Base-by-base conservation (phyloP, 768 basidiomycete genomes). In the Lactifluus echinatus region DNA sequence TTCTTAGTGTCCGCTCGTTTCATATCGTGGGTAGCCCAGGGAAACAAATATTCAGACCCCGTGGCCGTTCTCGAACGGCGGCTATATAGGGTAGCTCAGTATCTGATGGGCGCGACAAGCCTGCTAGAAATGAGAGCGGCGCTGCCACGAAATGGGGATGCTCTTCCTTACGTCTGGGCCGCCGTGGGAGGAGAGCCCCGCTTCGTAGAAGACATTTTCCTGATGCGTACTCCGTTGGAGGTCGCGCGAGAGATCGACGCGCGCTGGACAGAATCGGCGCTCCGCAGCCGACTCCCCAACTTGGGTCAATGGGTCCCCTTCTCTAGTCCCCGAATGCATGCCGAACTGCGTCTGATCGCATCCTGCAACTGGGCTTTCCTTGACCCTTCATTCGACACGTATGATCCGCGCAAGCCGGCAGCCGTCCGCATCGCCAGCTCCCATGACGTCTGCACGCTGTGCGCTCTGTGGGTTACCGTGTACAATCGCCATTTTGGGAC, bases 401-500 rank as follows among this genome's bases (percentile, higher is more conserved):
- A 55, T 12, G 58, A 59, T 36, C 58, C 58, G 21, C 58, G 58
- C 34, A 59, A 55, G n/a, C 53, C 23, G 4, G 58, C 58, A 4
- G 34, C 47, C 21, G 47, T 59, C 7, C 58, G 53, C 14, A 59
- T 59, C 23, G 58, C 47, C 28, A 59, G 58, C 36, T 59, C 58
- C 15, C 58, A 59, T 53, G 58, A 59, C 43, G 48, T 59, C 43
- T 50, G 47, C 48, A 39, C 58, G 36, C 58, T 59, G 14, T 59
- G 58, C 29, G 58, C 58, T 7, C 4, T 59, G n/a, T 59, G 58
- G 58, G 53, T 59, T 42, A 49, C 53, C 47, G 53, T 46, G 36
- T 55, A 55, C 58, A 59, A 59, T 26, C 58, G 48, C n/a, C 40
- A 55, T 17, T 59, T 55, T n/a, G 53, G 58, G 34, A 45, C 53